A percentile compares a stretch with the other conserved stretches of the same genome.
phyloP scores from a whole-genome alignment of 1,284 basidiomycete species.

The Ustilago vetiveriae region DNA sequence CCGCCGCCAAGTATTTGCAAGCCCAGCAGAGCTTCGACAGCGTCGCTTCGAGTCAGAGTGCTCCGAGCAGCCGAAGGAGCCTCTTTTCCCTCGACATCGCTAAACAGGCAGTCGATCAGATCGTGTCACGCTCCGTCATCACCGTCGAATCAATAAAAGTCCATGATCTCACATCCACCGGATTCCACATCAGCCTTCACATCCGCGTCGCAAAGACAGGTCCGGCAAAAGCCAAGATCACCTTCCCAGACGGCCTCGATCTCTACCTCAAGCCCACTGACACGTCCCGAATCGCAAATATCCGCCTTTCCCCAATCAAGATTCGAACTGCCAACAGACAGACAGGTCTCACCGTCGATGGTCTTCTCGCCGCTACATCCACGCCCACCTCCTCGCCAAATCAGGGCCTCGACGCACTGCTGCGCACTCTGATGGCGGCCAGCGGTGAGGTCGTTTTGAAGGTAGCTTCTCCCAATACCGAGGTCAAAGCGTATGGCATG shows the following conservation, averaged over 20 bases:
- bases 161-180: slow-evolving; percentile 16
- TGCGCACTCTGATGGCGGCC: slow-evolving; percentile 23
- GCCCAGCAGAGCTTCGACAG: slow-evolving; percentile 11
- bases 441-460: slow-evolving; percentile 8
- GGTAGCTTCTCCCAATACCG: slow-evolving; percentile 24
- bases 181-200: slow-evolving; percentile 24
- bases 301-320: slow-evolving; percentile 30
- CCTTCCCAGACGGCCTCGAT: slow-evolving; percentile 43
- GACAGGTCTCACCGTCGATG: slow-evolving; percentile 23
- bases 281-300: slow-evolving; percentile 18
- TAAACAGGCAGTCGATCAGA: slow-evolving; percentile 37
- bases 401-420: slow-evolving; percentile 24
- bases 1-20: slow-evolving; percentile 1
- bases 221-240: slow-evolving; percentile 46
- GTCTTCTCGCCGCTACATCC: slow-evolving; percentile 2
- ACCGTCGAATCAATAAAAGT: slow-evolving; percentile 29
- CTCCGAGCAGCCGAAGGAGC: slow-evolving; percentile 1
- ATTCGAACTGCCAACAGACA: slow-evolving; percentile 24
- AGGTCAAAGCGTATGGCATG: slow-evolving; percentile 56
- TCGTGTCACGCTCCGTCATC: slow-evolving; percentile 35
- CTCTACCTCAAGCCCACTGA: slow-evolving; percentile 29
- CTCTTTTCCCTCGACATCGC: slow-evolving; percentile 32
- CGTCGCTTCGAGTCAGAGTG: background rate
- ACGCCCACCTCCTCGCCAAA: background rate
- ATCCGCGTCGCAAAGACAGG: slow-evolving; percentile 36